Evolutionary conservation across 805 yeast species (phyloP), one percentile per base, ranked within the genome.

Genomic region (Sugiyamaella smithiae): DNA sequence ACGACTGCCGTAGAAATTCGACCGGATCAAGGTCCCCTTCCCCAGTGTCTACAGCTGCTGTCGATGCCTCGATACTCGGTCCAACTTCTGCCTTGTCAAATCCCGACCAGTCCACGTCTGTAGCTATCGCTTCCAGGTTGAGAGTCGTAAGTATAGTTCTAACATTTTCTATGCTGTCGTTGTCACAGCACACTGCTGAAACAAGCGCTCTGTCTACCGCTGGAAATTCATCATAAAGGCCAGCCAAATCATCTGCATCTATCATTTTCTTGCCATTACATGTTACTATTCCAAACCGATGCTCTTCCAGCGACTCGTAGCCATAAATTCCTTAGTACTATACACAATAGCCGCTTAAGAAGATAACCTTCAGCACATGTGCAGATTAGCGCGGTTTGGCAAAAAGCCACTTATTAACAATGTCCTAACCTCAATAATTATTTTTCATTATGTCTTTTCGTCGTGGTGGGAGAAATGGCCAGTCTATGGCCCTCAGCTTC

Each of bases 381-480:
- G n/a, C n/a, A n/a, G n/a, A n/a, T n/a, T n/a, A n/a, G n/a, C n/a
- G n/a, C n/a, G n/a, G n/a, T n/a, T n/a, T n/a, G n/a, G n/a, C n/a
- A n/a, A n/a, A n/a, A n/a, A n/a, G n/a, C n/a, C n/a, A n/a, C n/a
- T n/a, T n/a, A n/a, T n/a, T n/a, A n/a, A n/a, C n/a, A 35, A n/a
- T 14, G 16, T 35, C 38, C 38, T 35, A 35, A 35, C 38, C 38
- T n/a, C 38, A 6, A 19, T 12, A 35, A 35, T 35, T 35, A 35
- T 35, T 35, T 35, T 35, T 19, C 16, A 14, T 37, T 26, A 55
- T 55, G 58, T 53, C 58, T 8, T 56, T 53, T 43, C 43, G 56
- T 23, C 28, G 55, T 29, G 48, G 55, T 25, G 52, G 54, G 28
- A 32, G 57, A 35, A 76, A 48, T 12, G 59, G 55, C 24, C 41